Percentiles rank a stretch among this genome's conserved stretches.
phyloP scores from a whole-genome alignment of 2,329 filamentous ascomycete species.

The Gnomoniopsis sp. region DNA sequence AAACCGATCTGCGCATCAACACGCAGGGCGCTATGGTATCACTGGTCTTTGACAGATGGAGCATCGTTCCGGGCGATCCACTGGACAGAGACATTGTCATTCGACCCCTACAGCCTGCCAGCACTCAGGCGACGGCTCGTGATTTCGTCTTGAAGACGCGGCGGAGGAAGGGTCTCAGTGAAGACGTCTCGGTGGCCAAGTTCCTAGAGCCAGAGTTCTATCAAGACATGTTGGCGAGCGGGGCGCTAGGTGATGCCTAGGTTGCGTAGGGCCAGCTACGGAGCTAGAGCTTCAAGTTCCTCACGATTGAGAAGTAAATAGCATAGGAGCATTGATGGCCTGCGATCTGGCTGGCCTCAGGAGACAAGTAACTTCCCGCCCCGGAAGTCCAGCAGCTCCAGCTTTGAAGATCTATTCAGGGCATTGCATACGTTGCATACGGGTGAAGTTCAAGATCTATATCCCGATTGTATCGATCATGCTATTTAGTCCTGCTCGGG shows the following conservation, averaged over 20 bases:
- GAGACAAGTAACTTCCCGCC: too few relatives aligned
- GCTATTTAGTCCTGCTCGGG: too few relatives aligned
- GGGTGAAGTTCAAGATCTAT: too few relatives aligned
- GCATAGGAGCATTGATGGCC: background rate
- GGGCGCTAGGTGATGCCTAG: conserved; percentile 64
- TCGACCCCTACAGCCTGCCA: conserved; percentile 81
- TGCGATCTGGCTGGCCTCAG: background rate
- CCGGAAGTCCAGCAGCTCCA: too few relatives aligned
- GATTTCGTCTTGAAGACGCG: conserved; percentile 98
- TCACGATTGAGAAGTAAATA: background rate
- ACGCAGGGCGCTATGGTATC: conserved; percentile 90
- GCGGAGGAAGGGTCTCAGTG: conserved; percentile 85
- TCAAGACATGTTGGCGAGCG: conserved; percentile 81
- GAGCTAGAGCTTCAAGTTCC: background rate
- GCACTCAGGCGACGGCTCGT: conserved; percentile 81
- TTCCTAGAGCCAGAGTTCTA: conserved; percentile 96
- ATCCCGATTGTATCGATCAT: too few relatives aligned
- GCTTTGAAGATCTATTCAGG: too few relatives aligned
- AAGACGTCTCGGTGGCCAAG: conserved; percentile 93
- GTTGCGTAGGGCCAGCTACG: background rate
- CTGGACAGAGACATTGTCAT: conserved; percentile 82
- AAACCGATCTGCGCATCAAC: conserved; percentile 94
- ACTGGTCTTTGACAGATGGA: conserved; percentile 94
- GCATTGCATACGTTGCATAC: too few relatives aligned
- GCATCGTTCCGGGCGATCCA: conserved; percentile 91